Evolutionary conservation across 2,329 filamentous ascomycete species (phyloP), one percentile per base, ranked within the genome.

Genomic region (Cytospora piceicola): DNA sequence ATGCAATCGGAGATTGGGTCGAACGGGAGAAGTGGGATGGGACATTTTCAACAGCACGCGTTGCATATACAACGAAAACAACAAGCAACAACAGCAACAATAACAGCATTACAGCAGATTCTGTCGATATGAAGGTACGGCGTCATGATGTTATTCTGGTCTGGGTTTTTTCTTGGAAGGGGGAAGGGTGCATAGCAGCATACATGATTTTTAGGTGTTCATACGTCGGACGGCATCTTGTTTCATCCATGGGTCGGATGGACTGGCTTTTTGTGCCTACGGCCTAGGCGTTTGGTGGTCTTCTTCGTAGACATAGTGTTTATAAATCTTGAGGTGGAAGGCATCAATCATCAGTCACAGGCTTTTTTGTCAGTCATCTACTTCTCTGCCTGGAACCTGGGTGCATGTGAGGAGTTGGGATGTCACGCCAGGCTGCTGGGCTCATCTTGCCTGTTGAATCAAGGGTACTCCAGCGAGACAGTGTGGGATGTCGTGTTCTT

Each of bases 111-210:
- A 22, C 11, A n/a, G 39, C 39, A 42, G 39, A 42, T 42, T 22
- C 46, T 49, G 42, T 46, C n/a, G 46, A 49, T 49, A 49, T 49
- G 46, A 49, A 49, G 46, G 46, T 49, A 49, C 46, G 46, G 46
- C 46, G 46, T 49, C n/a, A 49, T 49, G 46, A 49, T 49, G 17
- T 42, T 42, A 2, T 22, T 49, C n/a, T 49, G 8, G 9, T 11
- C 24, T 14, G 42, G 39, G 42, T n/a, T 24, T 49, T 49, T 14
- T 49, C 46, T 24, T 49, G n/a, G 27, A 20, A 54, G 29, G 29
- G 14, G 51, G 29, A 22, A 54, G 51, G 51, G 51, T 30, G 51
- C 51, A 54, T 27, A 54, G 51, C 51, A 54, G 51, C 51, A 42
- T 42, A 42, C 39, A 42, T 42, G 15, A 42, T 42, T 42, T 4